Evolutionary conservation across 768 basidiomycete species (phyloP).

Genomic region (Polyporus arcularius): DNA sequence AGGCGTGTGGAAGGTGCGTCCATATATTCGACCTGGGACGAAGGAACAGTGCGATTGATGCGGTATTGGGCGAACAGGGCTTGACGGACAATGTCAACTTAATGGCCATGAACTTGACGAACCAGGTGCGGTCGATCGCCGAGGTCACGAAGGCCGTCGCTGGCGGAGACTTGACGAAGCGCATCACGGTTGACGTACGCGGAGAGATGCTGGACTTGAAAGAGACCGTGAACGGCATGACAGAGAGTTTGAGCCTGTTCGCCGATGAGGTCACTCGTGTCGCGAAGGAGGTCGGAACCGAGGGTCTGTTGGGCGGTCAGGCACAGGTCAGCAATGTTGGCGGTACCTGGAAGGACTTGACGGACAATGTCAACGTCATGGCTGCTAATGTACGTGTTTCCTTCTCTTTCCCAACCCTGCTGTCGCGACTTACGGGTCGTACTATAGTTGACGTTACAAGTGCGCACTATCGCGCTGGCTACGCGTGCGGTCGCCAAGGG

Average conservation of each 20-base stretch:
- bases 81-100: constrained; percentile 83
- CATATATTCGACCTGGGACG: too few species aligned
- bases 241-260: constrained; percentile 80
- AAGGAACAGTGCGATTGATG: background rate
- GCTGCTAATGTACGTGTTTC: constrained; percentile 72
- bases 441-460: constrained; percentile 82
- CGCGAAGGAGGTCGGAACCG: constrained; percentile 95
- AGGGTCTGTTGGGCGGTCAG: constrained; percentile 92
- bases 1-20: constrained; percentile 86
- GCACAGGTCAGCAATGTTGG: constrained; percentile 92
- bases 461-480: constrained; percentile 89
- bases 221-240: constrained; percentile 96
- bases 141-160: constrained; percentile 96
- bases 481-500: constrained; percentile 95
- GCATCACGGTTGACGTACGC: constrained; percentile 87
- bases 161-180: constrained; percentile 88
- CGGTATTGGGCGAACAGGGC: constrained; percentile 32
- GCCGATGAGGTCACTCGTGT: constrained; percentile 85
- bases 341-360: constrained; percentile 97
- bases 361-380: constrained; percentile 96
- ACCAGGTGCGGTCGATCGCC: constrained; percentile 90
- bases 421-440: background rate
- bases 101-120: constrained; percentile 89
- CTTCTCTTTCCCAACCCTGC: background rate
- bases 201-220: constrained; percentile 91